Evolutionary conservation across 2,329 filamentous ascomycete species (phyloP).

Genomic region (Talaromyces funiculosus): DNA sequence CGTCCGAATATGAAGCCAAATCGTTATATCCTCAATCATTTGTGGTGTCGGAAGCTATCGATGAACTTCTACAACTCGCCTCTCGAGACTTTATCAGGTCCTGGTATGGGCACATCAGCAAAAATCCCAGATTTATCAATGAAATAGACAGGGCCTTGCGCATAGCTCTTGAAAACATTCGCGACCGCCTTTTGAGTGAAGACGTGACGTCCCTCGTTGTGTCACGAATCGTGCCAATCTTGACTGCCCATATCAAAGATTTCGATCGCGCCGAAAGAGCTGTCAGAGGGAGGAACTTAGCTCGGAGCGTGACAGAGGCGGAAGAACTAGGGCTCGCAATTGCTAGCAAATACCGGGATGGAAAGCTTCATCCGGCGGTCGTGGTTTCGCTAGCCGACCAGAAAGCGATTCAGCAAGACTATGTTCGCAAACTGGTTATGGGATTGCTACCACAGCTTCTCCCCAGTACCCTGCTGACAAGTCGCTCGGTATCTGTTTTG

Average conservation of each 20-base stretch:
- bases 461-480: slow-evolving; percentile 67
- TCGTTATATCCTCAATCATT: slow-evolving; percentile 72
- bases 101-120: slow-evolving; percentile 86
- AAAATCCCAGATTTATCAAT: slow-evolving; percentile 71
- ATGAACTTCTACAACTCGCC: slow-evolving; percentile 70
- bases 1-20: slow-evolving; percentile 61
- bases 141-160: slow-evolving; percentile 80
- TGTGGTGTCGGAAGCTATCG: slow-evolving; percentile 71
- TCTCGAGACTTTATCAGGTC: slow-evolving; percentile 77
- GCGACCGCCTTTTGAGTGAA: slow-evolving; percentile 65
- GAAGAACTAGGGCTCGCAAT: slow-evolving; percentile 94
- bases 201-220: slow-evolving; percentile 82
- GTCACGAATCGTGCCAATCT: slow-evolving; percentile 74
- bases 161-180: slow-evolving; percentile 63
- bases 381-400: slow-evolving; percentile 77
- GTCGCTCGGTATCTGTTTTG: slow-evolving; percentile 72
- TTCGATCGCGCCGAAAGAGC: slow-evolving; percentile 85
- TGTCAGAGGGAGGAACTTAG: slow-evolving; percentile 81
- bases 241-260: slow-evolving; percentile 83
- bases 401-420: slow-evolving; percentile 79
- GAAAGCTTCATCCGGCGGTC: slow-evolving; percentile 80
- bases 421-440: slow-evolving; percentile 70
- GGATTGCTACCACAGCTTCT: slow-evolving; percentile 69
- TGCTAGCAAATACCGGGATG: slow-evolving; percentile 86
- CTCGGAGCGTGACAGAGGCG: slow-evolving; percentile 85